phyloP scores from a whole-genome alignment of 129 eudicot genomes.

The Ambrosia artemisiifolia region DNA sequence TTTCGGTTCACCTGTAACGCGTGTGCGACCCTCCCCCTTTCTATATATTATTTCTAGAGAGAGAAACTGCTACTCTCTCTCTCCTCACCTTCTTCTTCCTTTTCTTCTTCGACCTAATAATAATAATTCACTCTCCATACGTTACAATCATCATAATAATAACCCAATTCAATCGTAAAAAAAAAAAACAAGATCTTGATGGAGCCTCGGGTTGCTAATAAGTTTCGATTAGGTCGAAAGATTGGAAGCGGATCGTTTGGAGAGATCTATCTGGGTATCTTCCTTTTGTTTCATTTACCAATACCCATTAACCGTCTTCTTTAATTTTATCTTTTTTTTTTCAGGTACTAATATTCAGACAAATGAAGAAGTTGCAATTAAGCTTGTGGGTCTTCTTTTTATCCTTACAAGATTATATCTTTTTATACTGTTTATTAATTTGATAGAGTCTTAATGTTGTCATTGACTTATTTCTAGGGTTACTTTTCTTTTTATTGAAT shows the following conservation, averaged over 20 bases:
- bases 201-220: constrained; percentile 96
- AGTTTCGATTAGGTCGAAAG: constrained; percentile 89
- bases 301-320: too few relatives aligned
- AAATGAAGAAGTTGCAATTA: constrained; percentile 93
- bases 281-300: not conserved
- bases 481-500: not conserved
- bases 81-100: constrained; percentile 19
- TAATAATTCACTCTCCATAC: constrained; percentile 7
- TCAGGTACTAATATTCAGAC: constrained; percentile 93
- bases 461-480: constrained; percentile 6
- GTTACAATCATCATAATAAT: constrained; percentile 16
- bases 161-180: too few relatives aligned
- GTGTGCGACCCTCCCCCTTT: constrained; percentile 30
- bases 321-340: constrained; percentile 3
- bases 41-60: not conserved
- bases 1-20: constrained; percentile 23
- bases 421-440: not conserved
- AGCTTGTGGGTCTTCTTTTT: constrained; percentile 59
- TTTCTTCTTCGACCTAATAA: constrained; percentile 22
- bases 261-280: constrained; percentile 88
- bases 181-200: constrained; percentile 52
- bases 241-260: constrained; percentile 98
- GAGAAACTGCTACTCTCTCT: constrained; percentile 1
- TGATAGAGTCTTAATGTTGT: not conserved
- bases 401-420: not conserved